phyloP scores from a whole-genome alignment of 257 asterid genomes.

The Nicotiana knightiana region DNA sequence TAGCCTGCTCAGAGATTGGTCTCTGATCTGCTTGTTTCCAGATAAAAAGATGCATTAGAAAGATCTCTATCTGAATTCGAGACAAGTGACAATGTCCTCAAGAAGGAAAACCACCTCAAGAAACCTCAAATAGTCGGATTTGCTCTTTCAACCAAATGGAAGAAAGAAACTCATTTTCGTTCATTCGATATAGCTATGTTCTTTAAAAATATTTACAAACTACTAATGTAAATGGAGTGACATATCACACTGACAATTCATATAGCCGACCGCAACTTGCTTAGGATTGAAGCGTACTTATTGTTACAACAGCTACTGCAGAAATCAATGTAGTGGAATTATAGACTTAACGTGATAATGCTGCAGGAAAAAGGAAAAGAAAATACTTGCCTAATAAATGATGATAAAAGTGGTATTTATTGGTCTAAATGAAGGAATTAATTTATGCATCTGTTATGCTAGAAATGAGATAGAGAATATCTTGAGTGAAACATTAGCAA shows the following conservation, averaged over 20 bases:
- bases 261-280: neutral
- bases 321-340: neutral
- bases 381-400: neutral
- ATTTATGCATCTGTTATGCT: too few relatives aligned
- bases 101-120: neutral
- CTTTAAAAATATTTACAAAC: neutral
- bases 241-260: neutral
- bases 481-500: too few relatives aligned
- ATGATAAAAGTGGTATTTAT: neutral
- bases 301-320: neutral
- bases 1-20: slow-evolving; percentile 69
- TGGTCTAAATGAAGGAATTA: neutral
- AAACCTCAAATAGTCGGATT: neutral
- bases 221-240: neutral
- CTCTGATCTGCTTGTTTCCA: slow-evolving; percentile 56
- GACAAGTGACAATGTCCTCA: neutral
- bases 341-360: neutral
- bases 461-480: too few relatives aligned
- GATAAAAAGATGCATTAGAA: slow-evolving; percentile 6
- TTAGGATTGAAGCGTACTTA: neutral
- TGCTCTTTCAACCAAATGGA: neutral
- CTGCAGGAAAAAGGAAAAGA: neutral
- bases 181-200: neutral
- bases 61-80: neutral
- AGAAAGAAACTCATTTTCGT: neutral